Percentiles rank a stretch among this genome's conserved stretches.
phyloP scores from a whole-genome alignment of 2,329 filamentous ascomycete genomes.

The Aspergillus hiratsukae region DNA sequence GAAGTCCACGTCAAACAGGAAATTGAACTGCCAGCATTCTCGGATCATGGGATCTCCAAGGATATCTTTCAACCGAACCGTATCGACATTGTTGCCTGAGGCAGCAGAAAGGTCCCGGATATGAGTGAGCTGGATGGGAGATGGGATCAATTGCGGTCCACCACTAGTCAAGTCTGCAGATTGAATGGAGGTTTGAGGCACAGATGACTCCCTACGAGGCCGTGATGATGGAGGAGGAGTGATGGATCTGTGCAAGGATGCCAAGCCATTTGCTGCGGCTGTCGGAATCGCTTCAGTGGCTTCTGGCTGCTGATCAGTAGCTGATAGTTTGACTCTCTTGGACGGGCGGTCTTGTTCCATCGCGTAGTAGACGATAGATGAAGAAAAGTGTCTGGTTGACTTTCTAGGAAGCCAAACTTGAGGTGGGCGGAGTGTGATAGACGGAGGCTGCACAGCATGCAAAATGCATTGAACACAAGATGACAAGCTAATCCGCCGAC shows the following conservation, averaged over 20 bases:
- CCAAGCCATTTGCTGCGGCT: constrained; percentile 7
- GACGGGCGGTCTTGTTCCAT: constrained; percentile 3
- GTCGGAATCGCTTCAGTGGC: background rate
- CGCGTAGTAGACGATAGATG: background rate
- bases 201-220: background rate
- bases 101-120: constrained; percentile 59
- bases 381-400: background rate
- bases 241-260: constrained; percentile 28
- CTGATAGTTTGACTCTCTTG: constrained; percentile 11
- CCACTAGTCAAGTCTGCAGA: background rate
- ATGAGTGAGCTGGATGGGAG: constrained; percentile 67
- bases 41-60: constrained; percentile 70
- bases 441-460: too few relatives aligned
- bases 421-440: background rate
- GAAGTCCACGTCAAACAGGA: constrained; percentile 55
- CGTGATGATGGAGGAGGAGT: constrained; percentile 22
- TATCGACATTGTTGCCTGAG: constrained; percentile 57
- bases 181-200: background rate
- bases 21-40: constrained; percentile 57
- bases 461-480: background rate
- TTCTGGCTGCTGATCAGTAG: background rate
- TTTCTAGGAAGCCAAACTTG: background rate
- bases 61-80: constrained; percentile 62
- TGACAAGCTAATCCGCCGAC: background rate
- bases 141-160: constrained; percentile 39